Base-by-base conservation (phyloP, 352 stramenopile species). In the Lagenidium giganteum region DNA sequence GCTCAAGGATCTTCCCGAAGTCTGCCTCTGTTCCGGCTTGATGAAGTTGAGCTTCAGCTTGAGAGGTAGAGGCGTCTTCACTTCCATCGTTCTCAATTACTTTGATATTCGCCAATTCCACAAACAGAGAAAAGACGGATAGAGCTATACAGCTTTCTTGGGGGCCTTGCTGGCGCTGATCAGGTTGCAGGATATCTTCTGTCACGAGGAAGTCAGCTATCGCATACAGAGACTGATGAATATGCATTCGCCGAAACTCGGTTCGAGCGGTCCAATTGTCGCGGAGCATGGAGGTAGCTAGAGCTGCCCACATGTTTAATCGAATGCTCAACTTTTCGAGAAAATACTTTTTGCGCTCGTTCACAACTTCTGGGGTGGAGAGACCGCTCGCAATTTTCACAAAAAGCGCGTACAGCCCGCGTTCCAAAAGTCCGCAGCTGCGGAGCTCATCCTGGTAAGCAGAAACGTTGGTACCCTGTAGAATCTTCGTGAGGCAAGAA, bases 371-470 rank as follows among this genome's bases (percentile, higher is more conserved):
- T 16, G 23, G 11, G 17, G 17, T 29, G 35, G 41, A n/a, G n/a
- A n/a, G n/a, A n/a, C n/a, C 32, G 28, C 51, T 62, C 29, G 67
- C 48, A 37, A 77, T 63, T 21, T 70, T 56, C 17, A 50, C 48
- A 17, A 83, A 32, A 46, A 62, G 68, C 26, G 48, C 34, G 28
- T 76, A 77, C 17, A 82, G 34, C 1, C 66, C 69, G 11, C 69
- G 54, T 30, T 84, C 71, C 26, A 84, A 53, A 2, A 84, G 20
- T 31, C 69, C 69, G 34, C 63, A 74, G 3, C 53, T 52, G 23
- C 68, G 64, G 14, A 84, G 41, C 17, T 68, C 51, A 18, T 67
- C 57, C 12, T 60, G 59, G 41, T 71, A 76, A 5, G 38, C 53
- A 1, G 45, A 29, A 3, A 54, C 21, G 22, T 51, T 54, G 3